Conservation (phyloP, 2,329 filamentous ascomycete genomes). For the Pyrenophora tritici-repentis region DNA sequence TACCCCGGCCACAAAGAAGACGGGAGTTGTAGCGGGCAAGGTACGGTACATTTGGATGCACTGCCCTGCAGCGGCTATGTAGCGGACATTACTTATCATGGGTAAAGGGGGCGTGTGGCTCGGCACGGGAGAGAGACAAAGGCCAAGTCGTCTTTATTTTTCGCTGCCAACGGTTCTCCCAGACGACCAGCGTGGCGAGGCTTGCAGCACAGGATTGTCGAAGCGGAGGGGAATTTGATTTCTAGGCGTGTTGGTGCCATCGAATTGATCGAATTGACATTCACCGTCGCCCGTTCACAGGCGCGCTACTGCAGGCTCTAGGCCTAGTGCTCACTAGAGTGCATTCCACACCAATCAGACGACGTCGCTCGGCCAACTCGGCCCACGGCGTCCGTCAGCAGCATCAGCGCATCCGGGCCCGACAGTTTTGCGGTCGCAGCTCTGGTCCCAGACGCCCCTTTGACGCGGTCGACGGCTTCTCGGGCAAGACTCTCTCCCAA, state of each 20-base stretch:
- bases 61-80: constrained; percentile 11
- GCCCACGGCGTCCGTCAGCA: constrained; percentile 4
- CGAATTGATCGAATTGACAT: constrained; percentile 15
- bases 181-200: no score
- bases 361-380: no score
- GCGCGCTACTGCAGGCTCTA: neutral
- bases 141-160: neutral
- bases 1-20: no score
- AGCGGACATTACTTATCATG: no score
- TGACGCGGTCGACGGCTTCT: constrained; percentile 17
- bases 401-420: constrained; percentile 10
- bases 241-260: constrained; percentile 4
- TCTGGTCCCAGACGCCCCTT: constrained; percentile 9
- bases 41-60: neutral
- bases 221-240: constrained; percentile 5
- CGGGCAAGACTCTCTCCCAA: constrained; percentile 22
- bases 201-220: neutral
- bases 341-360: no score
- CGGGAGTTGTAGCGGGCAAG: constrained; percentile 5
- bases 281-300: constrained; percentile 5
- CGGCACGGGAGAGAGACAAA: neutral
- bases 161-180: neutral
- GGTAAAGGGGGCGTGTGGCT: neutral
- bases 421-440: neutral
- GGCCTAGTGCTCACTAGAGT: constrained; percentile 6